These are phyloP conservation scores for Boletus rubroflammeus DNA, from an alignment of 768 basidiomycete species.

Conservation along the genomic window DNA sequence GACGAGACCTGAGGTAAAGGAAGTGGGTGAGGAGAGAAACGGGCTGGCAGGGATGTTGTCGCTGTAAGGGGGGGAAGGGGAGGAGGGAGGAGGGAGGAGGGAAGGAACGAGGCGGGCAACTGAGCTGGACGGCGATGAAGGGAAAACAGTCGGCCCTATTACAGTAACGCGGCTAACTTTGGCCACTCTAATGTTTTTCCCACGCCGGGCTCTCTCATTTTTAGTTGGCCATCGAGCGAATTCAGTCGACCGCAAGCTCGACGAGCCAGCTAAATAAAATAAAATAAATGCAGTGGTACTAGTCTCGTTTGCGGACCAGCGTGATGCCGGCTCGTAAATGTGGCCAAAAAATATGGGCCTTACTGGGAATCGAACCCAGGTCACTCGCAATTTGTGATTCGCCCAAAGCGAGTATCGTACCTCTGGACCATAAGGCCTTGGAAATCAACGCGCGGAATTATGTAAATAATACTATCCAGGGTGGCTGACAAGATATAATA, in stretches of 20 bases:
- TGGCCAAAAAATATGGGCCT: conserved; percentile 23
- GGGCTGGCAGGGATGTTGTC: not conserved
- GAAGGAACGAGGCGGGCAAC: conserved; percentile 20
- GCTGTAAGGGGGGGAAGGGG: not conserved
- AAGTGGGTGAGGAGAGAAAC: not conserved
- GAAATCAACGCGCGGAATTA: rapidly evolving
- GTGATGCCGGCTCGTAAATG: too few relatives aligned
- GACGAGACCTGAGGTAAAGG: not conserved
- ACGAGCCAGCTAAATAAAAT: not conserved
- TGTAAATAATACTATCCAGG: not conserved
- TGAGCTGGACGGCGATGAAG: conserved; percentile 14
- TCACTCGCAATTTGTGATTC: conserved; percentile 31
- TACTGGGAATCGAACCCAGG: conserved; percentile 39
- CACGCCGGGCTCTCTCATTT: conserved; percentile 17
- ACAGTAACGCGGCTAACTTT: conserved; percentile 31
- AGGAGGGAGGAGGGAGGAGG: conserved; percentile 9
- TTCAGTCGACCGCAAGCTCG: not conserved
- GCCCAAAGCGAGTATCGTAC: conserved; percentile 39
- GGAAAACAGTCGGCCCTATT: conserved; percentile 20
- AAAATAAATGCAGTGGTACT: too few relatives aligned
- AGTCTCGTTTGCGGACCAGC: not conserved
- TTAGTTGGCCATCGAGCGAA: not conserved
- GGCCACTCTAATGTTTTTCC: conserved; percentile 10
- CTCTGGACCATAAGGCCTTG: conserved; percentile 35
- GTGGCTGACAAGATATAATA: conserved; percentile 22